These are phyloP conservation scores for Linum tenue DNA, from an alignment of 345 rosid species.

Conservation along the genomic window DNA sequence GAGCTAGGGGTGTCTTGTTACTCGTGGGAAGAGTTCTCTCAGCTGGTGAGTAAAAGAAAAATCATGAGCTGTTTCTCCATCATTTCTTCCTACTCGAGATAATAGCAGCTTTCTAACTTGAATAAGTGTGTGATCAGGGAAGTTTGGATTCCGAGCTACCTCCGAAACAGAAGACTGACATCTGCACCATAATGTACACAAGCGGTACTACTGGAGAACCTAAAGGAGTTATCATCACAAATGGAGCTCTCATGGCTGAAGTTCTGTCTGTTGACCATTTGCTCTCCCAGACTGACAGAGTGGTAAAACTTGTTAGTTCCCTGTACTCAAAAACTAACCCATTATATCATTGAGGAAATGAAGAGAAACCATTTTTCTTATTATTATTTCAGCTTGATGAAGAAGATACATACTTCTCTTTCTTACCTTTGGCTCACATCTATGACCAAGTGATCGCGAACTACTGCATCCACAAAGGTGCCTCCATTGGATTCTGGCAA, in stretches of 20 bases:
- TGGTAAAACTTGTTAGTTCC: constrained; percentile 28
- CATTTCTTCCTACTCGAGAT: neutral
- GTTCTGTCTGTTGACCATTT: constrained; percentile 69
- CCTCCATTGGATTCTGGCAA: constrained; percentile 84
- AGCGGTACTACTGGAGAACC: constrained; percentile 99
- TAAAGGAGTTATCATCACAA: constrained; percentile 74
- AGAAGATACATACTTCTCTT: constrained; percentile 79
- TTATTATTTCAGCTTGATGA: constrained; percentile 41
- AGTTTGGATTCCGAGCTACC: constrained; percentile 54
- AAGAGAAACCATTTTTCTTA: neutral
- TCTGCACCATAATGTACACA: constrained; percentile 90
- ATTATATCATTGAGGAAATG: neutral
- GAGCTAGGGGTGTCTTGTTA: constrained; percentile 60
- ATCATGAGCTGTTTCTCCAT: neutral
- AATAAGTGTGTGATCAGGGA: constrained; percentile 31
- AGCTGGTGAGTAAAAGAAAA: constrained; percentile 31
- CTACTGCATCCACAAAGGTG: constrained; percentile 64
- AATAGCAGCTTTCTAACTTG: neutral
- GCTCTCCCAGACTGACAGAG: constrained; percentile 46
- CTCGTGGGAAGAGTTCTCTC: constrained; percentile 70
- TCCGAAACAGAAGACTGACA: constrained; percentile 47
- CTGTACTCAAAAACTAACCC: neutral
- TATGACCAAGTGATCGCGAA: constrained; percentile 81
- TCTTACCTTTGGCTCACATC: constrained; percentile 86
- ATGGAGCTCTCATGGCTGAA: constrained; percentile 55